Base-by-base conservation (phyloP, 495 filamentous ascomycete genomes). In the Penicillium longicatenatum region DNA sequence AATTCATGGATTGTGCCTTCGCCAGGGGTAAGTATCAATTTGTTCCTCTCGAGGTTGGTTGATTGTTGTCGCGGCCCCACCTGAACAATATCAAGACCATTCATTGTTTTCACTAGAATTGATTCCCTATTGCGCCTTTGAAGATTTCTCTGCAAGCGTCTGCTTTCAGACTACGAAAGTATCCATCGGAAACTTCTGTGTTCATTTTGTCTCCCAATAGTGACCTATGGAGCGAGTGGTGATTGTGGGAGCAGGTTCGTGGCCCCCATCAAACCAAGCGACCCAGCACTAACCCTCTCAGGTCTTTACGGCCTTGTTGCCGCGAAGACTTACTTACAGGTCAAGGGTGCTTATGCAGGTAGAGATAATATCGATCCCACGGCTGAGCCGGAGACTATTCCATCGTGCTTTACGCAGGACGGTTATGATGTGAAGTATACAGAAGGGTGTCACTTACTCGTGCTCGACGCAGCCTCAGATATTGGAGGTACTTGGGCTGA, bases 401-500 rank as follows among this genome's bases (percentile, higher is more conserved):
- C 65, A 6, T 2, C n/a, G 6, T 62, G 59, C 20, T 68, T 65
- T 48, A 33, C 50, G 3, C 14, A 37, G 8, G 16, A 21, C 16
- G 42, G 29, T 17, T 11, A 30, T 1, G 29, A 44, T 9, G n/a
- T 31, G 26, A 48, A 33, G 31, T 10, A 14, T 75, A 24, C 80
- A 8, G 17, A 42, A 4, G 61, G 58, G 16, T 49, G 51, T 20
- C 43, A 48, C 17, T 50, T 75, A 6, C 59, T 79, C 0, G 63
- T 87, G 12, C 61, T 85, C 33, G 84, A 87, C 20, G 68, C 75
- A 1, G 73, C 67, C 0, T 64, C 73, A 0, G 73, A 77, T 5
- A 69, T 89, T 19, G 88, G 88, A 10, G 88, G 88, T n/a, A 80
- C 81, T 45, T 90, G 87, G 88, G 75, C 79, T 12, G 66, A 77